A percentile compares a stretch with the other conserved stretches of the same genome.
Conservation (phyloP, 2,329 filamentous ascomycete species). For the Fusarium sp. region DNA sequence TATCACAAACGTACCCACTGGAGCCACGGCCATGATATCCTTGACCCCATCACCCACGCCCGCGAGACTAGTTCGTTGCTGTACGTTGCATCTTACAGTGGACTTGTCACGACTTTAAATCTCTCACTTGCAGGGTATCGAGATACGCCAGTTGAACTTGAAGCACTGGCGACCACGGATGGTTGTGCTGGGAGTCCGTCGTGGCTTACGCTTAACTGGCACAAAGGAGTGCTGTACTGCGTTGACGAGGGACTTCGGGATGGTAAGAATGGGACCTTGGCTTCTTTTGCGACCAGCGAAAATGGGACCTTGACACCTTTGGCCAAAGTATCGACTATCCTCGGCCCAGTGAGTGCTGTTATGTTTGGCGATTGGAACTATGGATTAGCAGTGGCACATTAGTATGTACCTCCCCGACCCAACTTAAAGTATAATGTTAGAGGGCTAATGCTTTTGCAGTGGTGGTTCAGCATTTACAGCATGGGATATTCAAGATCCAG, state of each 20-base stretch:
- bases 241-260: constrained; percentile 67
- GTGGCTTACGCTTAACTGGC: constrained; percentile 70
- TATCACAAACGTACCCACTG: constrained; percentile 12
- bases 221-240: constrained; percentile 67
- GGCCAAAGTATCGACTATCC: constrained; percentile 51
- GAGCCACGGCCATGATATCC: constrained; percentile 21
- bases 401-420: constrained; percentile 53
- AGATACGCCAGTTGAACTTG: constrained; percentile 50
- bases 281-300: constrained; percentile 53
- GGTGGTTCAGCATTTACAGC: constrained; percentile 58
- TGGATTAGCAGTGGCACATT: constrained; percentile 60
- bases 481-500: constrained; percentile 58
- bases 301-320: constrained; percentile 57
- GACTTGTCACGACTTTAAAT: constrained; percentile 62
- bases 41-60: not conserved
- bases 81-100: constrained; percentile 63
- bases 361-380: constrained; percentile 58
- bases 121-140: constrained; percentile 49
- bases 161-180: constrained; percentile 57
- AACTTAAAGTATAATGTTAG: not conserved
- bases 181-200: constrained; percentile 67
- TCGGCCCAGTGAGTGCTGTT: constrained; percentile 60
- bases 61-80: constrained; percentile 44
- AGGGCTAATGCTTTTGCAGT: constrained; percentile 46
- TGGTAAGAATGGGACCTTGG: constrained; percentile 61